A percentile compares a stretch with the other conserved stretches of the same genome.
Evolutionary conservation across 2,329 filamentous ascomycete genomes (phyloP).

Genomic region (Trichocomaceae sp.): DNA sequence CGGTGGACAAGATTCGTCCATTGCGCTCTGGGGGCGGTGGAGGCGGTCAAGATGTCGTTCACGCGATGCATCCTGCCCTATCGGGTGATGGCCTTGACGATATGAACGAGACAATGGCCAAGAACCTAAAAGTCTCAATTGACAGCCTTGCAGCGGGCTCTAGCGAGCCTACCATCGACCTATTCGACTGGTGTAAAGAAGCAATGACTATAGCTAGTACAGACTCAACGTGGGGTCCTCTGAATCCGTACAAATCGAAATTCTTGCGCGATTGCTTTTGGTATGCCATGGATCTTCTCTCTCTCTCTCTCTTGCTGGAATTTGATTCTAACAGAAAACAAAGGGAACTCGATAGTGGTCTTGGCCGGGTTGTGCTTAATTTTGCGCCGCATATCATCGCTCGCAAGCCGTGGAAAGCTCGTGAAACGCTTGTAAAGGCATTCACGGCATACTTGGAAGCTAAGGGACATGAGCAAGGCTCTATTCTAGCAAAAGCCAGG

Average conservation of each 20-base stretch:
- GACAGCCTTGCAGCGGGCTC: conserved; percentile 14
- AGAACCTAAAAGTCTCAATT: conserved; percentile 13
- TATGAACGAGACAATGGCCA: conserved; percentile 24
- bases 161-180: conserved; percentile 15
- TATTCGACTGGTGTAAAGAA: conserved; percentile 23
- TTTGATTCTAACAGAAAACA: not conserved
- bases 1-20: conserved; percentile 18
- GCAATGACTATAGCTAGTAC: conserved; percentile 24
- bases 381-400: conserved; percentile 32
- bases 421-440: conserved; percentile 30
- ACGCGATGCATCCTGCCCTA: conserved; percentile 22
- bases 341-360: conserved; percentile 36
- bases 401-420: conserved; percentile 32
- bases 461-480: conserved; percentile 33
- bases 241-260: conserved; percentile 23
- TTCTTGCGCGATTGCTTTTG: conserved; percentile 20
- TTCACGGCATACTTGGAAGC: conserved; percentile 37
- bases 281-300: conserved; percentile 9
- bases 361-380: conserved; percentile 25
- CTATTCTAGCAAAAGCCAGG: conserved; percentile 18
- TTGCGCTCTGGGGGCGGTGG: conserved; percentile 18
- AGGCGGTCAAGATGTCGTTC: conserved; percentile 15
- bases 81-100: conserved; percentile 19
- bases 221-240: conserved; percentile 22
- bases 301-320: not conserved